Evolutionary conservation across 257 asterid genomes (phyloP), one percentile per base, ranked within the genome.

Genomic region (Cordia subcordata): DNA sequence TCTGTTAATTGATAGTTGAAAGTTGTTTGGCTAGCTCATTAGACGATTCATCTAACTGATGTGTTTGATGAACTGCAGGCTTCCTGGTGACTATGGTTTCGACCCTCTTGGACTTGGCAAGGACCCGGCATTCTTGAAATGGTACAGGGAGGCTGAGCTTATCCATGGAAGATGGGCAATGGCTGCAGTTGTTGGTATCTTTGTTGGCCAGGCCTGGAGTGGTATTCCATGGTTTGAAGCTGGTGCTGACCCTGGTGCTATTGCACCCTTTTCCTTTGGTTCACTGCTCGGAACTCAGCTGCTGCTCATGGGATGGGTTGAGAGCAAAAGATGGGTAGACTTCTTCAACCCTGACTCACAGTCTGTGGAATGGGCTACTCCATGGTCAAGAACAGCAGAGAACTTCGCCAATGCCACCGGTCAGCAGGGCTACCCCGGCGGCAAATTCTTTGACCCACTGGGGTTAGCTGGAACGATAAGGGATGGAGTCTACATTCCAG

Each of bases 151-250:
- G 73, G 99, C 99, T 2, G 97, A 92, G 85, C 88, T 92, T 21
- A 92, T 92, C 84, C 99, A 92, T 56, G 99, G 97, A 6, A 57
- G 97, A 72, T 92, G 96, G 97, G 99, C 99, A 8, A 92, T 92
- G 97, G 67, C 87, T 1, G 99, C 97, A 0, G 97, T 88, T 1
- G 23, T 92, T 10, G 99, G 99, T 44, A 92, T 92, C 80, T 92
- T 92, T 13, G 90, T 92, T 0, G 99, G 99, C 5, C 99, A 92
- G 68, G 95, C 97, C 0, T 88, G 84, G 82, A 92, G 96, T 60
- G 99, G 97, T 33, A 67, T 92, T 63, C 94, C 99, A 10, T 88
- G 99, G 99, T 92, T 92, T 19, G 88, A 85, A 57, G 99, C 99
- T 0, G 97, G 97, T 8, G 97, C 97, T 0, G 94, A 82, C 68